These are phyloP conservation scores for Phytophthora foliorum DNA, from an alignment of 352 stramenopile genomes.

Conservation along the genomic window DNA sequence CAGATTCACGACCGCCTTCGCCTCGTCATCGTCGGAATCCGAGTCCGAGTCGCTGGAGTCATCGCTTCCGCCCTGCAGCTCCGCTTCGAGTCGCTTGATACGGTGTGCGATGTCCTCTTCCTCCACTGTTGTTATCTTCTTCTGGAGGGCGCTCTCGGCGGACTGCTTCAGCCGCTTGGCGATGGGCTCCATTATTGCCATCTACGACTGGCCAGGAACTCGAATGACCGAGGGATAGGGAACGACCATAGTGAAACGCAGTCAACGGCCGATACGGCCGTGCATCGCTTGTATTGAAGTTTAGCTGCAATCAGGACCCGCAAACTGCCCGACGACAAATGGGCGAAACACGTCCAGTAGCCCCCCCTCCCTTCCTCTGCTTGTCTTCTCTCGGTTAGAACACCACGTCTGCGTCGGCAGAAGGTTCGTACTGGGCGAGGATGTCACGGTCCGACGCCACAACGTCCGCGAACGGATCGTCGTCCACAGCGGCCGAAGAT, in stretches of 20 bases:
- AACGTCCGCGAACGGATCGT: conserved; percentile 80
- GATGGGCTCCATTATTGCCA: conserved; percentile 76
- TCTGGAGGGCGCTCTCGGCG: conserved; percentile 63
- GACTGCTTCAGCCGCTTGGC: conserved; percentile 87
- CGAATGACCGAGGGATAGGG: conserved; percentile 13
- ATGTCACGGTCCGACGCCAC: conserved; percentile 82
- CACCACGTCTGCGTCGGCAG: conserved; percentile 81
- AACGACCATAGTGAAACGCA: conserved; percentile 32
- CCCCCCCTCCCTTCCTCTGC: background rate
- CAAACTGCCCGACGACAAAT: conserved; percentile 9
- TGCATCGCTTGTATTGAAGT: conserved; percentile 28
- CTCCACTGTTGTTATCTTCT: conserved; percentile 9
- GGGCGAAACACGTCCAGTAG: conserved; percentile 7
- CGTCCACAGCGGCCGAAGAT: conserved; percentile 32
- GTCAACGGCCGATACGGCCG: conserved; percentile 17
- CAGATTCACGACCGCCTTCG: conserved; percentile 61
- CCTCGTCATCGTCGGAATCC: conserved; percentile 33
- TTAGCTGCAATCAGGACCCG: conserved; percentile 21
- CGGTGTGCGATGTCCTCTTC: conserved; percentile 72
- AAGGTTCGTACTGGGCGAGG: conserved; percentile 80
- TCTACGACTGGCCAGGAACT: conserved; percentile 34
- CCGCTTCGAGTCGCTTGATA: conserved; percentile 77
- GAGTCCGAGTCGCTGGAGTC: conserved; percentile 46
- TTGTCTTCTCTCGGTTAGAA: conserved; percentile 55
- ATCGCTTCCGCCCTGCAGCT: conserved; percentile 56